Base-by-base conservation (phyloP, 306 rosid species). In the Fragaria ananassa region DNA sequence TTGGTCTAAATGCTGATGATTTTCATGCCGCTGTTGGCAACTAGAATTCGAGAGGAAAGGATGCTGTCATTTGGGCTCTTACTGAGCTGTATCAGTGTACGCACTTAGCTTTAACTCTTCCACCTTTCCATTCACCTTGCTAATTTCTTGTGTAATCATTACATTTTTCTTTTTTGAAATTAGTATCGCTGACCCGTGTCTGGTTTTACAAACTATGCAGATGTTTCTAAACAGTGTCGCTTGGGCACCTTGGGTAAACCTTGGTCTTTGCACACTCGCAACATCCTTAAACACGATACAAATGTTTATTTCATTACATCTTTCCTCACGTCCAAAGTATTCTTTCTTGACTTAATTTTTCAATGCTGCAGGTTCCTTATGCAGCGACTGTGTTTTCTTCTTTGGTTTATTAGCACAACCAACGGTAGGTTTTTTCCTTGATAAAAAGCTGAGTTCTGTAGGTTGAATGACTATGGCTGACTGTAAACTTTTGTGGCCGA, bases 211-310 rank as follows among this genome's bases (percentile, higher is more conserved):
- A 64, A 64, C 15, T 50, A 66, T 89, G 89, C 95, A 94, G 97
- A 65, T 75, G 31, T 45, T 79, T 15, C 34, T 85, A 27, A 80
- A 86, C 88, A 88, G 98, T 86, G 6, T 90, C 61, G 75, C 97
- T 1, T 92, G 97, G 98, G 64, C 93, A 41, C 56, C 65, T 84
- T 94, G 98, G 98, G 98, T 94, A 90, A 86, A 60, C 76, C 15
- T 56, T 8, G 47, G 4, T 71, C 72, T 68, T n/a, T 65, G 71
- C n/a, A 41, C 67, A 23, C 18, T 49, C n/a, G 15, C 46, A 44
- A 13, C 21, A 10, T 58, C 60, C 67, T 63, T 2, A 19, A 41
- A 29, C 27, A 67, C 34, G 3, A 10, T 39, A 11, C 50, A 39
- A 17, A 1, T n/a, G 31, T 67, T 42, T 67, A 4, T 42, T 21